Evolutionary conservation across 2,329 filamentous ascomycete species (phyloP), one percentile per base, ranked within the genome.

Genomic region (Trichoderma sp.): DNA sequence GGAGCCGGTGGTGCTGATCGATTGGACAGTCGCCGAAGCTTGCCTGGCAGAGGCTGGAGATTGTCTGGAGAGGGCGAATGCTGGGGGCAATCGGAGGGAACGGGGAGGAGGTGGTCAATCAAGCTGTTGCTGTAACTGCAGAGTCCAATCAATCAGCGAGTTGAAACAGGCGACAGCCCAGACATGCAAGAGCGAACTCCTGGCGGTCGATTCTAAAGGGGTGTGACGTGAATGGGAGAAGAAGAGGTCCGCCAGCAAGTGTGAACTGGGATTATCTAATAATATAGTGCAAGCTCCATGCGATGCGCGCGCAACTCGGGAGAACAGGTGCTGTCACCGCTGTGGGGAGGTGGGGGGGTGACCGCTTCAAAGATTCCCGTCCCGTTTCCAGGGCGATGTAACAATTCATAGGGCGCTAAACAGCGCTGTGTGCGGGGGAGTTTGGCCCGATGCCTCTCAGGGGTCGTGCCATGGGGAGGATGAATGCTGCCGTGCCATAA

Each of bases 1-100:
- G 76, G 74, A 70, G 76, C 75, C 34, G 78, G 73, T 69, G 78
- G 78, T 69, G 78, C 79, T 69, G 78, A 80, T 69, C 75, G 78
- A 70, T 80, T 79, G 59, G 77, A 76, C 35, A 76, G 66, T 56
- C 76, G 75, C 50, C 77, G 75, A 19, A 75, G 71, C 58, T 71
- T 78, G 63, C 70, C 72, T 10, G 71, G 56, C 15, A 71, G 69
- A 50, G 70, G 64, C 45, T 53, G 65, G 35, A 63, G 71, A 45
- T 60, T 69, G 66, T 74, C 67, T 34, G 70, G 69, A 5, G 73
- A 70, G 53, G 71, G 66, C 42, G 69, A 69, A 67, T 74, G 75
- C 39, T 69, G 73, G 54, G 71, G 72, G 63, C 73, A 76, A 54
- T 70, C 70, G 67, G 72, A 61, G 42, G 71, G 71, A 65, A 68